Conservation (phyloP, 1,284 basidiomycete genomes). For the Cutaneotrichosporon dermatis region DNA sequence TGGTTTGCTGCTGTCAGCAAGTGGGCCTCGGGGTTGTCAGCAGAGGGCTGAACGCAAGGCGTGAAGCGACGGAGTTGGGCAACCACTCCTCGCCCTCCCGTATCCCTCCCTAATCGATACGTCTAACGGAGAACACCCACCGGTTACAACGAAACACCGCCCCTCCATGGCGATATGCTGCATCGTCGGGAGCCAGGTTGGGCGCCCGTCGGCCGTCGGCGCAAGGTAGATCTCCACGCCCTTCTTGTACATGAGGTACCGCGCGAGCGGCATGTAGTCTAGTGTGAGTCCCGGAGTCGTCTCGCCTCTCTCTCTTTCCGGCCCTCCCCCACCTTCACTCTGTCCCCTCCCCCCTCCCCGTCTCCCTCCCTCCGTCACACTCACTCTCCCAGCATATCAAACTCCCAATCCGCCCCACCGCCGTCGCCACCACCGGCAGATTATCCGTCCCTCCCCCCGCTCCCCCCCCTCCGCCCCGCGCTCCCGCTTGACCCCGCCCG, state of each 20-base stretch:
- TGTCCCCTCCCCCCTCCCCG: too few species aligned
- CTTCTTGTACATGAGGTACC: conserved; percentile 42
- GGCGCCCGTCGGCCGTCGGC: conserved; percentile 59
- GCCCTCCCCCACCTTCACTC: too few species aligned
- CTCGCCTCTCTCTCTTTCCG: too few species aligned
- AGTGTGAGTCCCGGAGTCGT: too few species aligned
- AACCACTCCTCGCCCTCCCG: too few species aligned
- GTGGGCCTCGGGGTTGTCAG: too few species aligned
- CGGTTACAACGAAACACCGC: conserved; percentile 67
- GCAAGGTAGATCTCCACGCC: conserved; percentile 48
- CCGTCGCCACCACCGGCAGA: conserved; percentile 50
- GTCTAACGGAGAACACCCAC: conserved; percentile 8
- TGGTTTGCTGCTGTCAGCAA: conserved; percentile 23
- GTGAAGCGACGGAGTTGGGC: too few species aligned
- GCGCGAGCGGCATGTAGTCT: conserved; percentile 64
- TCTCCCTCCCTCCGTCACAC: conserved; percentile 5
- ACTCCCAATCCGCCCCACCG: conserved; percentile 53
- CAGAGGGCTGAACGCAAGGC: too few species aligned
- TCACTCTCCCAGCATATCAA: conserved; percentile 68
- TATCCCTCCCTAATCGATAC: too few species aligned
- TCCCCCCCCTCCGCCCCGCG: conserved; percentile 5
- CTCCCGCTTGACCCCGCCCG: conserved; percentile 1
- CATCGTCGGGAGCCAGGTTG: conserved; percentile 64
- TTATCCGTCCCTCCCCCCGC: conserved; percentile 22
- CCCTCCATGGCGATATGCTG: conserved; percentile 70